Base-by-base conservation (phyloP, 23 red algal genomes). In the Gracilaria vermiculophylla region DNA sequence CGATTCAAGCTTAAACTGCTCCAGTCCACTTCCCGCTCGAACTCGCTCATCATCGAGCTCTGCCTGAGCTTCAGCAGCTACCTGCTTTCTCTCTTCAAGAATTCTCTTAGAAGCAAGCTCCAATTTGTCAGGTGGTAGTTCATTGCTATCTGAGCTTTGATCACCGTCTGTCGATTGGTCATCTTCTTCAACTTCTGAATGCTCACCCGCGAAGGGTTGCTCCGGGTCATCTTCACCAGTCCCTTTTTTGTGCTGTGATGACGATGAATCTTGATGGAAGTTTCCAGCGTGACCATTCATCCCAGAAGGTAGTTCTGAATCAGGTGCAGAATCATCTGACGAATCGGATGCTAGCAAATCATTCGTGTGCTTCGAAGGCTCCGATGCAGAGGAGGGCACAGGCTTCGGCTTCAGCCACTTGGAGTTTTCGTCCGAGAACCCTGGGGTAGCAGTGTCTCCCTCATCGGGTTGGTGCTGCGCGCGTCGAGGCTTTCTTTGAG, bases 351-450 rank as follows among this genome's bases (percentile, higher is more conserved):
- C 3, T 19, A 73, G 14, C 17, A 45, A 28, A 42, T 45, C 42
- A 7, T 20, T 48, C 23, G 39, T 23, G 5, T 39, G 33, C 15
- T 70, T 39, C 24, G 33, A 14, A 10, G 39, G 31, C 23, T 33
- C 47, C 28, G 67, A 2, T 6, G 37, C 24, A 47, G 67, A 73
- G 15, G 1, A 24, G 37, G 20, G 4, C n/a, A 13, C 56, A 25
- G 45, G 7, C 57, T 92, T 92, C 23, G 56, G 40, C 15, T 76
- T 92, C 11, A 92, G 88, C 88, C 88, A 92, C 37, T 77, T 64
- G 7, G 69, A 50, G 39, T 80, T 88, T 49, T 83, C 45, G 42
- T 82, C 88, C 14, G 73, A 81, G 35, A 92, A 83, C 13, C 8
- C 76, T 4, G 62, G 70, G 2, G 45, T 28, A 25, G 45, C 53